Conservation (phyloP, 192 early-diverging fungal genomes). For the Linnemannia elongata region DNA sequence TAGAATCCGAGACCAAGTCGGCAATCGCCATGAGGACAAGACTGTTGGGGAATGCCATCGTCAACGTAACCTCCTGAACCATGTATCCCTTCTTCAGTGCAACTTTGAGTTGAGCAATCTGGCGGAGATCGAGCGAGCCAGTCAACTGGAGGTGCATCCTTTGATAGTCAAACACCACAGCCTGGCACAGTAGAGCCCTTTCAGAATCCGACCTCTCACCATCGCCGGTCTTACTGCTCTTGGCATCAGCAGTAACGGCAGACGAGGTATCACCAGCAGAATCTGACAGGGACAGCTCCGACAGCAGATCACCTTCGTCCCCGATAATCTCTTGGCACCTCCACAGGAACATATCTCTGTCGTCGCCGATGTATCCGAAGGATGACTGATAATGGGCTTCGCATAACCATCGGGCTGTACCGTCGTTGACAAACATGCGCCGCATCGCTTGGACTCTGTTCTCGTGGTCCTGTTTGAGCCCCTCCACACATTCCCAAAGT, state of each 20-base stretch:
- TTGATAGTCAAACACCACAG: conserved; percentile 25
- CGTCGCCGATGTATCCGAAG: conserved; percentile 21
- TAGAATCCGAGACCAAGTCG: conserved; percentile 21
- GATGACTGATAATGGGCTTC: conserved; percentile 13
- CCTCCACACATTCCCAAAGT: conserved; percentile 39
- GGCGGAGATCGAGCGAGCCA: not conserved
- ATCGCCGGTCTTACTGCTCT: not conserved
- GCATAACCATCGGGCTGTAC: conserved; percentile 28
- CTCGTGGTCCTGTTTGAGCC: conserved; percentile 6
- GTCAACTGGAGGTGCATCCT: conserved; percentile 22
- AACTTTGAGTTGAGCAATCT: not conserved
- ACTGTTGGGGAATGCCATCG: not conserved
- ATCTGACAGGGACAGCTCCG: not conserved
- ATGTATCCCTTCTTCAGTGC: conserved; percentile 8
- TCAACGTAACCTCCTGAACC: conserved; percentile 27
- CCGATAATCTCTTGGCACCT: conserved; percentile 22
- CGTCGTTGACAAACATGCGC: conserved; percentile 25
- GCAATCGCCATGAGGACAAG: conserved; percentile 4
- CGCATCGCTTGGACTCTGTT: conserved; percentile 12
- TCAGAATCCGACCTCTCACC: too few relatives aligned
- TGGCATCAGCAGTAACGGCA: not conserved
- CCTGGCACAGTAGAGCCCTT: not conserved
- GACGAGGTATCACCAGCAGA: not conserved
- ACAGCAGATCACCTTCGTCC: conserved; percentile 9
- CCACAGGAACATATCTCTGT: conserved; percentile 5